Conservation (phyloP, 108 stramenopile genomes). For the Nitzschia palea region DNA sequence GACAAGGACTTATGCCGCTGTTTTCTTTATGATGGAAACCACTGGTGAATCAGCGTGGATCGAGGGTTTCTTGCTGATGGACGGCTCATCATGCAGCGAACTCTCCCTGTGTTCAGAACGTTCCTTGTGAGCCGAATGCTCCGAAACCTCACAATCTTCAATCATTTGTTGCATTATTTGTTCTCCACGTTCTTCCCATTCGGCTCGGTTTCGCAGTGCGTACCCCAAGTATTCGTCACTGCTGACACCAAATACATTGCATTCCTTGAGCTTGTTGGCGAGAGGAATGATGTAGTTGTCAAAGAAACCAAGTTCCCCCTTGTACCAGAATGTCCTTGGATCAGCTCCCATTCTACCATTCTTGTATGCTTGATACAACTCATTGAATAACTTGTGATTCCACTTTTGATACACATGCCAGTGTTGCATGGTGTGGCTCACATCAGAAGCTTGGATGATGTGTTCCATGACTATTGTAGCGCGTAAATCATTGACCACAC, state of each 20-base stretch:
- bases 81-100: too few relatives aligned
- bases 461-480: conserved; percentile 21
- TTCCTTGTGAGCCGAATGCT: too few relatives aligned
- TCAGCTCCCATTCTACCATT: background rate
- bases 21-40: too few relatives aligned
- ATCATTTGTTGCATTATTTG: background rate
- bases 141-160: background rate
- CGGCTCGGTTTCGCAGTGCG: background rate
- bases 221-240: conserved; percentile 15
- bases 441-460: conserved; percentile 16
- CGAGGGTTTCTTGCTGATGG: too few relatives aligned
- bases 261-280: conserved; percentile 11
- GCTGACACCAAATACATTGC: conserved; percentile 12
- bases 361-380: background rate
- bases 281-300: conserved; percentile 17
- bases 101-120: too few relatives aligned
- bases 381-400: conserved; percentile 6
- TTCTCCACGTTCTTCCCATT: conserved; percentile 3
- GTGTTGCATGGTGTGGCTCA: conserved; percentile 13
- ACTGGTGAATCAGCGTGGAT: too few relatives aligned
- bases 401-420: conserved; percentile 11
- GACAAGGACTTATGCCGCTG: too few relatives aligned
- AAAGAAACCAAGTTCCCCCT: conserved; percentile 11
- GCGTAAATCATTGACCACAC: background rate
- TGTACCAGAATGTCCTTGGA: conserved; percentile 6